Evolutionary conservation across 352 stramenopile genomes (phyloP), one percentile per base, ranked within the genome.

Genomic region (Phytophthora pseudosyringae): DNA sequence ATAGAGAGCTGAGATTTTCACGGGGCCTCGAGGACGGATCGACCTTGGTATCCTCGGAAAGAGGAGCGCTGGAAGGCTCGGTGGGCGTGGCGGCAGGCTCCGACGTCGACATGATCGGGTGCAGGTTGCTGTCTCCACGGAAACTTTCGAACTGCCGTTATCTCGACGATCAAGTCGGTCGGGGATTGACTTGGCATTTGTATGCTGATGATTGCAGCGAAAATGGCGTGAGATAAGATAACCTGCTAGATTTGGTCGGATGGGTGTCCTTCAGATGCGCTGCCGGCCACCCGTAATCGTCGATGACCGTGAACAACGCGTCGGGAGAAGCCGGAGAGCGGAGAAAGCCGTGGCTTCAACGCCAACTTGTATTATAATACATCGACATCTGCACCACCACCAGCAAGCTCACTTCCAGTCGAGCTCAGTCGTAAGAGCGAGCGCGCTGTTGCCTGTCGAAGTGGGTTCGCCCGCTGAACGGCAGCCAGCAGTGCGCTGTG

Each of bases 101-200:
- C 16, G 44, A 62, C 41, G 43, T 47, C 11, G 50, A 47, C 60
- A 62, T 67, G 35, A 26, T 33, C 16, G n/a, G n/a, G 32, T 43
- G 21, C n/a, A 12, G 4, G 12, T 6, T 59, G 36, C 1, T 43
- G 31, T 16, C 16, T 59, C 35, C 26, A 35, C 13, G 29, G 53
- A 60, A 69, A 28, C 11, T 69, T 64, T 50, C 31, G 38, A 39
- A 53, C 25, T 69, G 60, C 18, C 32, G 15, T 25, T 6, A 15
- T 8, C 5, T 6, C 11, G 26, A n/a, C 33, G 31, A 51, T 60
- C 47, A 47, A 43, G 39, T 57, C 33, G 56, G 56, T 2, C 28
- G 16, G 5, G 13, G 21, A 31, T 21, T 38, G 10, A 59, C 57
- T 65, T 65, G 46, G 2, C 1, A 9, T 65, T 65, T 64, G 45